phyloP scores from a whole-genome alignment of 495 filamentous ascomycete species.

The Neurospora terricola region DNA sequence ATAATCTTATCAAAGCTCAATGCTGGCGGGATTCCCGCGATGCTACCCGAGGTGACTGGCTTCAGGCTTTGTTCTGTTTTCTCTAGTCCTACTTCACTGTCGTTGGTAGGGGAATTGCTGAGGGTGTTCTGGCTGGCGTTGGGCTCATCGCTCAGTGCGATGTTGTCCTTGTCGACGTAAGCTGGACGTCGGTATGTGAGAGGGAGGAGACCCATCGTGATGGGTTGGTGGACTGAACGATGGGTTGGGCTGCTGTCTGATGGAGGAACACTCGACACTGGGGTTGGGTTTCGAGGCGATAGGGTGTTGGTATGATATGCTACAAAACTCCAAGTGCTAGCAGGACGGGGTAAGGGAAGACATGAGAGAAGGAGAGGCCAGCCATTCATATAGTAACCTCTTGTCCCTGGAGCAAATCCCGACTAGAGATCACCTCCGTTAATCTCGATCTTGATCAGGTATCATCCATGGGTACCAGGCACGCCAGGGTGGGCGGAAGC shows the following conservation, averaged over 20 bases:
- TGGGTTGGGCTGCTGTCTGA: not conserved
- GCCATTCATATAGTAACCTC: not conserved
- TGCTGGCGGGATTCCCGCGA: constrained; percentile 50
- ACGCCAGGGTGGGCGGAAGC: not conserved
- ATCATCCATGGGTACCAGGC: not conserved
- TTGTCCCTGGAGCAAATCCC: not conserved
- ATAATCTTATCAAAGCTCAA: constrained; percentile 66
- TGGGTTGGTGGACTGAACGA: not conserved
- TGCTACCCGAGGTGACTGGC: constrained; percentile 9
- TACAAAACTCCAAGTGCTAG: not conserved
- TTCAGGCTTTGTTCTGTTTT: constrained; percentile 11
- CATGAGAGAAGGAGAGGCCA: not conserved
- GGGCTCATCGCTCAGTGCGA: not conserved
- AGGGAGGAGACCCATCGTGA: constrained; percentile 23
- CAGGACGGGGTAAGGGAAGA: not conserved
- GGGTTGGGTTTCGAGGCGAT: not conserved
- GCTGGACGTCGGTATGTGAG: constrained; percentile 30
- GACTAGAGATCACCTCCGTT: not conserved
- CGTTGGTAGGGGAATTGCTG: constrained; percentile 1
- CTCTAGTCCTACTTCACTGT: constrained; percentile 3
- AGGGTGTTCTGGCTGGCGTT: constrained; percentile 17
- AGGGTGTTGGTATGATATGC: not conserved
- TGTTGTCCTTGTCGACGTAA: constrained; percentile 21
- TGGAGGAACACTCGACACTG: not conserved
- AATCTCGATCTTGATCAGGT: not conserved